Evolutionary conservation across 1,284 basidiomycete species (phyloP).

Genomic region (Pseudozyma thailandica): DNA sequence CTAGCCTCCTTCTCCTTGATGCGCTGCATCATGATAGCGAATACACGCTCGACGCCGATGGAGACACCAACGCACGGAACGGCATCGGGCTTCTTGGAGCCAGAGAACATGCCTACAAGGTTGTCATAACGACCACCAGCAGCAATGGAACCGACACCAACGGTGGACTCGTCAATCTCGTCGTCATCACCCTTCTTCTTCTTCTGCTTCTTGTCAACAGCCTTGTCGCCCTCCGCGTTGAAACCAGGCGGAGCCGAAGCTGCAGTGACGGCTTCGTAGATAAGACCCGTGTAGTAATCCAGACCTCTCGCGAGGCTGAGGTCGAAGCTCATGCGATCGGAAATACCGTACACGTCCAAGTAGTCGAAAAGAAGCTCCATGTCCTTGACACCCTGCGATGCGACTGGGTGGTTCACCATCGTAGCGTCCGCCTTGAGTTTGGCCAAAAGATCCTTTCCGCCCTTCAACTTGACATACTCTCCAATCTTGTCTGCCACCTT

Average conservation of each 20-base stretch:
- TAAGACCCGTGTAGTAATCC: constrained; percentile 98
- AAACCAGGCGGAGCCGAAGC: constrained; percentile 89
- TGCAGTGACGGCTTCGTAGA: constrained; percentile 95
- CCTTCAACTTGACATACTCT: constrained; percentile 89
- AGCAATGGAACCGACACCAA: constrained; percentile 97
- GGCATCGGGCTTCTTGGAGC: constrained; percentile 76
- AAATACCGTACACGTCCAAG: constrained; percentile 81
- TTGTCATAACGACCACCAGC: constrained; percentile 97
- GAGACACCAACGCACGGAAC: constrained; percentile 94
- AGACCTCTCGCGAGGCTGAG: constrained; percentile 93
- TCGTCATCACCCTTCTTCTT: constrained; percentile 72
- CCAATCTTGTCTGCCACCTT: constrained; percentile 91
- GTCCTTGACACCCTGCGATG: constrained; percentile 84
- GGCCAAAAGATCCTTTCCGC: constrained; percentile 81
- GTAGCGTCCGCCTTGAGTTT: constrained; percentile 77
- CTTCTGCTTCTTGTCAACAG: constrained; percentile 71
- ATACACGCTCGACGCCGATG: constrained; percentile 95
- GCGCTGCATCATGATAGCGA: constrained; percentile 88
- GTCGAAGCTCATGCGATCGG: constrained; percentile 87
- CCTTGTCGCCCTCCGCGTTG: constrained; percentile 62
- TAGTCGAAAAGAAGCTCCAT: constrained; percentile 88
- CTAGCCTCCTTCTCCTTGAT: constrained; percentile 76
- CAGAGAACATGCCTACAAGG: constrained; percentile 91
- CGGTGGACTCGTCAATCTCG: constrained; percentile 88
- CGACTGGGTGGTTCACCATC: constrained; percentile 78